phyloP scores from a whole-genome alignment of 805 yeast genomes.

The Saturnispora sanitii region DNA sequence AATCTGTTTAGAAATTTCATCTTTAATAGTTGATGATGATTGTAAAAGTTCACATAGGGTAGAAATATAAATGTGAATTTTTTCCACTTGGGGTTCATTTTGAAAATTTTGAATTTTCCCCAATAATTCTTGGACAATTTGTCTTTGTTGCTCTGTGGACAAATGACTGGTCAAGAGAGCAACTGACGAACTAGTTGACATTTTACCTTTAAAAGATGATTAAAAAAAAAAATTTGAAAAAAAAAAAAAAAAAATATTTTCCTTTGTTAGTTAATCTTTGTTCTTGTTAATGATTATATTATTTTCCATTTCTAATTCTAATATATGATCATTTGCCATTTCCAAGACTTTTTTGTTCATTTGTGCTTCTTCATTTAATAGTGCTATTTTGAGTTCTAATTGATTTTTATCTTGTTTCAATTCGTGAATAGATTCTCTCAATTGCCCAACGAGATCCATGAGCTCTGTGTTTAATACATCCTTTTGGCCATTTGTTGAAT shows the following conservation, averaged over 20 bases:
- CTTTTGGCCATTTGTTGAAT: conserved; percentile 5
- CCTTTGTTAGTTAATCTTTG: conserved; percentile 5
- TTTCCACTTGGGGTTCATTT: neutral
- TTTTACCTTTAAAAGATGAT: too few species aligned
- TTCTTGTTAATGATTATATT: conserved; percentile 30
- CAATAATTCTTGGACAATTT: conserved; percentile 8
- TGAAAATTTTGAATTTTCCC: conserved; percentile 2
- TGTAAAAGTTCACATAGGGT: conserved; percentile 17
- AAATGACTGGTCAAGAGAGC: conserved; percentile 13
- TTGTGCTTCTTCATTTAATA: conserved; percentile 25
- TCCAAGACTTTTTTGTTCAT: conserved; percentile 38
- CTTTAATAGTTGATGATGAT: conserved; percentile 8
- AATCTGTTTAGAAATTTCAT: conserved; percentile 7
- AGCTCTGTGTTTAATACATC: conserved; percentile 9
- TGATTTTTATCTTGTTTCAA: conserved; percentile 9
- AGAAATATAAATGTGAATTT: conserved; percentile 8
- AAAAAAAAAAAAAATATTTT: neutral
- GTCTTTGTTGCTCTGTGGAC: conserved; percentile 8
- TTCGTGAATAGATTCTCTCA: conserved; percentile 10
- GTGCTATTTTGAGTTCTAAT: conserved; percentile 20
- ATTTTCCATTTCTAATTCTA: conserved; percentile 40
- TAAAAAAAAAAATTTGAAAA: neutral
- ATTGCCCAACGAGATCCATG: conserved; percentile 4
- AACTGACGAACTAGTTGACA: conserved; percentile 5
- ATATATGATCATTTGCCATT: conserved; percentile 39